phyloP scores from a whole-genome alignment of 331 rosid species.

The Cydonia oblonga region DNA sequence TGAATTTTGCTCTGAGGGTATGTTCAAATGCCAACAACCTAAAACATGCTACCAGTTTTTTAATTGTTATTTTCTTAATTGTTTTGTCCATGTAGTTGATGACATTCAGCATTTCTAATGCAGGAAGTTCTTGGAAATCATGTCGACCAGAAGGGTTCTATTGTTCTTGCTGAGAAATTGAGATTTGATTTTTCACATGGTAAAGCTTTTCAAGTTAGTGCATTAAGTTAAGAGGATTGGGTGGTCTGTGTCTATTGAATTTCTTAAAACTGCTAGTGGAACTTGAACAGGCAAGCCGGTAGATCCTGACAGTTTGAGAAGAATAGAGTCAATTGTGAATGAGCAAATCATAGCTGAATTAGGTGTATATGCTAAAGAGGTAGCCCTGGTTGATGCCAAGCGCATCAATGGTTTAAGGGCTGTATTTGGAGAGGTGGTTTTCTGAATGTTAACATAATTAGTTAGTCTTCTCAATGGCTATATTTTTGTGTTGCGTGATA shows the following conservation, averaged over 20 bases:
- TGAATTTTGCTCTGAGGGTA: constrained; percentile 98
- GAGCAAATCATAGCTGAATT: constrained; percentile 73
- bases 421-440: constrained; percentile 87
- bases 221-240: neutral
- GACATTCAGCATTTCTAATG: constrained; percentile 12
- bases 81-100: neutral
- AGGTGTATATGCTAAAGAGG: constrained; percentile 70
- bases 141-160: constrained; percentile 92
- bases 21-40: constrained; percentile 2
- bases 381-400: constrained; percentile 60
- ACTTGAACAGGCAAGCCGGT: constrained; percentile 77
- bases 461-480: neutral
- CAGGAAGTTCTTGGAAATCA: constrained; percentile 92
- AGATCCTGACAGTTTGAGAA: constrained; percentile 59
- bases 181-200: constrained; percentile 99
- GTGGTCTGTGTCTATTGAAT: neutral
- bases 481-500: neutral
- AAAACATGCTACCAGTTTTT: neutral
- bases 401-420: constrained; percentile 82
- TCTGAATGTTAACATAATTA: constrained; percentile 7
- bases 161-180: constrained; percentile 92
- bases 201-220: constrained; percentile 18
- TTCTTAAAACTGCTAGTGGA: constrained; percentile 13
- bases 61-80: neutral
- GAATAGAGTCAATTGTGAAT: constrained; percentile 75